Percentiles rank a stretch among this genome's conserved stretches.
Evolutionary conservation across 1,284 basidiomycete genomes (phyloP).

Genomic region (Cystobasidium slooffiae): DNA sequence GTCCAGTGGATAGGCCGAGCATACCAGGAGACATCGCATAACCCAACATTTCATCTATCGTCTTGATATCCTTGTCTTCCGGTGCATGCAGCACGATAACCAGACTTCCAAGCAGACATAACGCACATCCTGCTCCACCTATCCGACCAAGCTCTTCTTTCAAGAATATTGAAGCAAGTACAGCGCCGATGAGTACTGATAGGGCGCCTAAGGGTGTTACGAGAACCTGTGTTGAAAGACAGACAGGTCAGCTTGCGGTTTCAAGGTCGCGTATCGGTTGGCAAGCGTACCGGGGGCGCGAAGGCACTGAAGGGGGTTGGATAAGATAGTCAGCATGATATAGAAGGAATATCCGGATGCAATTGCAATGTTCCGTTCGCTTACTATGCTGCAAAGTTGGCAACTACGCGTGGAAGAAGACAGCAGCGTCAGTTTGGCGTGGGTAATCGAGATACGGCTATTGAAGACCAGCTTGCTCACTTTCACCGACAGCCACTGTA

Average conservation of each 20-base stretch:
- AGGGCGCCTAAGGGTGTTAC: conserved; percentile 95
- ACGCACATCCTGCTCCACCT: conserved; percentile 86
- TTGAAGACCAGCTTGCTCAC: conserved; percentile 58
- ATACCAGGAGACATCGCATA: conserved; percentile 91
- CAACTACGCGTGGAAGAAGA: conserved; percentile 64
- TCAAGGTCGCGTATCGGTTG: neutral
- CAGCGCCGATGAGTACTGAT: conserved; percentile 94
- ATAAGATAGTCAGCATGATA: neutral
- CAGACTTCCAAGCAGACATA: conserved; percentile 86
- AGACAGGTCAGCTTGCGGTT: neutral
- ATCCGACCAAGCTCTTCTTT: conserved; percentile 93
- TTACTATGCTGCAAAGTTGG: conserved; percentile 93
- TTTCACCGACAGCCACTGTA: conserved; percentile 85
- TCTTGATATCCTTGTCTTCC: conserved; percentile 89
- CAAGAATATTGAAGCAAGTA: conserved; percentile 89
- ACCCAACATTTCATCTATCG: conserved; percentile 89
- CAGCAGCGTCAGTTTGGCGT: neutral
- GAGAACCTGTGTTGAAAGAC: conserved; percentile 57
- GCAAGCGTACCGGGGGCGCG: conserved; percentile 77
- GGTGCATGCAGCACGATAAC: conserved; percentile 97
- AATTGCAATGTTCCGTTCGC: neutral
- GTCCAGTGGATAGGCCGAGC: too few species aligned
- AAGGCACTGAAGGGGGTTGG: conserved; percentile 65
- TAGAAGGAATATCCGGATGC: too few species aligned
- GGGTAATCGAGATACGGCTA: too few species aligned